These are phyloP conservation scores for Pyrrhoderma lamaoense DNA, from an alignment of 1,284 basidiomycete species.

Conservation along the genomic window DNA sequence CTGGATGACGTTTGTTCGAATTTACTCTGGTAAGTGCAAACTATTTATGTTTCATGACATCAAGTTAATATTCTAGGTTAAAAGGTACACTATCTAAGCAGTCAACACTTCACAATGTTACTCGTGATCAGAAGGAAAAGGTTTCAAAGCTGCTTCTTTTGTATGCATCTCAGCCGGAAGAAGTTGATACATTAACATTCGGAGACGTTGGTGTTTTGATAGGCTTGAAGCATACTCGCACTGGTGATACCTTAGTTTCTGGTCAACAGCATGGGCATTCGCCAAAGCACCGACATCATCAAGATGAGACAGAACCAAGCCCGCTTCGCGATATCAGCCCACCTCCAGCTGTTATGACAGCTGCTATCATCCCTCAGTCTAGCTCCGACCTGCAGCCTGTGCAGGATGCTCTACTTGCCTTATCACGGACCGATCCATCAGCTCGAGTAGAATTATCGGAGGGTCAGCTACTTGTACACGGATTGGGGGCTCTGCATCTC, in stretches of 20 bases:
- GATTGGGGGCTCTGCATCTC: constrained; percentile 78
- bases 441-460: constrained; percentile 72
- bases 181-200: constrained; percentile 75
- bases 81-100: constrained; percentile 66
- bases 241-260: constrained; percentile 77
- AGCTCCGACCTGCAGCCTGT: constrained; percentile 74
- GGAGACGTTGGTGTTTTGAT: constrained; percentile 83
- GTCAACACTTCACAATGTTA: constrained; percentile 59
- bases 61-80: neutral
- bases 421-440: constrained; percentile 83
- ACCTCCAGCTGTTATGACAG: constrained; percentile 72
- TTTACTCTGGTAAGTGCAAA: constrained; percentile 67
- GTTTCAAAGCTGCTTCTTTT: constrained; percentile 73
- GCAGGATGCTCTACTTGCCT: constrained; percentile 62
- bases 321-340: constrained; percentile 60
- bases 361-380: constrained; percentile 74
- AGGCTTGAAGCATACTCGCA: constrained; percentile 76
- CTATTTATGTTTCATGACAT: neutral
- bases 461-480: constrained; percentile 78
- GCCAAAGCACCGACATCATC: constrained; percentile 21
- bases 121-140: constrained; percentile 63
- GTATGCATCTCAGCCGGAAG: constrained; percentile 73
- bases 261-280: neutral
- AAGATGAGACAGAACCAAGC: constrained; percentile 25
- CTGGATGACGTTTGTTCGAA: constrained; percentile 87